A percentile compares a stretch with the other conserved stretches of the same genome.
phyloP scores from a whole-genome alignment of 208 protist genomes.

The Balamuthia mandrillaris region DNA sequence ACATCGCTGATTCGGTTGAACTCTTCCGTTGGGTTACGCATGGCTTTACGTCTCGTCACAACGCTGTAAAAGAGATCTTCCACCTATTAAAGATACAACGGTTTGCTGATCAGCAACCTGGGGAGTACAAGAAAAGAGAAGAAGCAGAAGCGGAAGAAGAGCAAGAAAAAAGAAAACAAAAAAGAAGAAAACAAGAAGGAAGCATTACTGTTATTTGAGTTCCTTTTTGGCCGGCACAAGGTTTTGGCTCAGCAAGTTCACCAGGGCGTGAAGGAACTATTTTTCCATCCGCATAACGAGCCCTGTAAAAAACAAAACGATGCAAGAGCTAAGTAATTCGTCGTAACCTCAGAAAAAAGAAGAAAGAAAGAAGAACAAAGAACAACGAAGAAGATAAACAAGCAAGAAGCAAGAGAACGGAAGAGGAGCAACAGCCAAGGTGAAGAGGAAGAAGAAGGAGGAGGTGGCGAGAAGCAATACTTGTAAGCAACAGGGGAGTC shows the following conservation, averaged over 20 bases:
- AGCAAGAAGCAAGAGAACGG: constrained; percentile 61
- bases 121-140: constrained; percentile 17
- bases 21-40: constrained; percentile 85
- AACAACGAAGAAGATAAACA: neutral
- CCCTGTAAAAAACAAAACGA: constrained; percentile 32
- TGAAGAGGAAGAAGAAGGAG: neutral
- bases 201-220: constrained; percentile 65
- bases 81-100: constrained; percentile 69
- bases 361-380: neutral
- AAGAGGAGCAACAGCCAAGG: constrained; percentile 47
- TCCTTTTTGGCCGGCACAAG: constrained; percentile 71
- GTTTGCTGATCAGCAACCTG: neutral
- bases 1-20: constrained; percentile 85
- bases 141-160: neutral
- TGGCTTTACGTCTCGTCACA: constrained; percentile 76
- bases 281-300: constrained; percentile 68
- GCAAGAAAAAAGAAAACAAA: neutral
- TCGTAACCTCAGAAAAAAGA: no score
- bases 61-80: constrained; percentile 90
- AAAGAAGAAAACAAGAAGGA: neutral
- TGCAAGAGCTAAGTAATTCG: no score
- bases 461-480: constrained; percentile 28
- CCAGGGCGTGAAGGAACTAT: constrained; percentile 47
- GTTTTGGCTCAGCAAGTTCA: constrained; percentile 53
- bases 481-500: constrained; percentile 68